A percentile compares a stretch with the other conserved stretches of the same genome.
Conservation (phyloP, 805 yeast genomes). For the Nakazawaea peltata region DNA sequence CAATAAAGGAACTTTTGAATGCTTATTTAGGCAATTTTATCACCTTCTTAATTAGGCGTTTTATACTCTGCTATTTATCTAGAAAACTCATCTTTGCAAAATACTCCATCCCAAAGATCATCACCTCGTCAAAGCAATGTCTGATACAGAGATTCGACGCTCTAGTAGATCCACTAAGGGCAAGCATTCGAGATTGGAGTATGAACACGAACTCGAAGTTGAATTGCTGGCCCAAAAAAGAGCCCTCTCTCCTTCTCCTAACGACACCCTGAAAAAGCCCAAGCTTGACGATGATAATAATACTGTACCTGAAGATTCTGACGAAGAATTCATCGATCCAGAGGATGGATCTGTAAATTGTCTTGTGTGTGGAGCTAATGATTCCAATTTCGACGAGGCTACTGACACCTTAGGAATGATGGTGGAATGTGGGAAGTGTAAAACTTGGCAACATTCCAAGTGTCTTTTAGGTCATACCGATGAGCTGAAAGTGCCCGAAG, state of each 20-base stretch:
- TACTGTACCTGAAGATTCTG: conserved; percentile 16
- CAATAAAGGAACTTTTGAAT: too few relatives aligned
- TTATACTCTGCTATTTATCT: too few relatives aligned
- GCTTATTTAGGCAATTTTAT: too few relatives aligned
- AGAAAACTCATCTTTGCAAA: too few relatives aligned
- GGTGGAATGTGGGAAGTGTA: conserved; percentile 61
- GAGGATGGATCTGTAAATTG: conserved; percentile 48
- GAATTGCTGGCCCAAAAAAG: conserved; percentile 7
- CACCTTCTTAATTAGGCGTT: too few relatives aligned
- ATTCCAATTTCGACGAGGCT: conserved; percentile 49
- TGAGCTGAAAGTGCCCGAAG: conserved; percentile 32
- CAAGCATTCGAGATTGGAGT: conserved; percentile 22
- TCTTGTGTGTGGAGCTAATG: conserved; percentile 52
- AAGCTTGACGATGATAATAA: too few relatives aligned
- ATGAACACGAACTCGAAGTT: conserved; percentile 21
- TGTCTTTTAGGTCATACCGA: conserved; percentile 46
- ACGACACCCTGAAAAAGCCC: too few relatives aligned
- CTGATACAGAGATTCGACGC: conserved; percentile 24
- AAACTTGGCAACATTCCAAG: conserved; percentile 64
- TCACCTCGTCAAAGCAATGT: too few relatives aligned
- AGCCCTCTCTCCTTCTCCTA: not conserved
- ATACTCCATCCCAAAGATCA: too few relatives aligned
- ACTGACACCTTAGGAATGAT: conserved; percentile 45
- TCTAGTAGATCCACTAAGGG: conserved; percentile 37
- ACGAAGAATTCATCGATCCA: conserved; percentile 12